Conservation (phyloP, 2,329 filamentous ascomycete species). For the Apiospora malaysiana region DNA sequence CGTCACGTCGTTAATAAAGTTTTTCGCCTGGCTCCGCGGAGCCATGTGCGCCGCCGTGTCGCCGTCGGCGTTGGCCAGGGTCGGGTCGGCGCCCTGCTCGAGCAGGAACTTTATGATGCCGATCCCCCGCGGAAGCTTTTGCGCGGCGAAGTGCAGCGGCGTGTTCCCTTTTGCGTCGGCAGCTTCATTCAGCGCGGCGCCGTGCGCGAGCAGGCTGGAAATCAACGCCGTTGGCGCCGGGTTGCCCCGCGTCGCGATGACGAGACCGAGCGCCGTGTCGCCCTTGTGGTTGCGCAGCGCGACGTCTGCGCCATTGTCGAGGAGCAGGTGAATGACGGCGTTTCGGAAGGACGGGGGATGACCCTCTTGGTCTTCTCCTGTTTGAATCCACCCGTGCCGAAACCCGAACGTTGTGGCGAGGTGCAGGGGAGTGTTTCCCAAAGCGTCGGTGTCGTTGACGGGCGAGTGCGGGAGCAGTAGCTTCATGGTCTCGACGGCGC, state of each 20-base stretch:
- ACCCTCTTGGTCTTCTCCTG: background rate
- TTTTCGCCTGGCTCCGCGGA: background rate
- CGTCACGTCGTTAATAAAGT: background rate
- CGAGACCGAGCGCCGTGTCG: background rate
- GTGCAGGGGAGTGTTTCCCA: background rate
- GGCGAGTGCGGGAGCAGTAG: background rate
- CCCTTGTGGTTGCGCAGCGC: background rate
- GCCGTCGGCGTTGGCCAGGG: background rate
- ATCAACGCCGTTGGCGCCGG: background rate
- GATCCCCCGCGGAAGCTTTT: background rate
- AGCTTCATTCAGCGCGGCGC: background rate
- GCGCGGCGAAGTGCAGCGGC: background rate
- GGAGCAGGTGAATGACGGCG: background rate
- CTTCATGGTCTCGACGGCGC: background rate
- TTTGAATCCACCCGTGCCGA: background rate
- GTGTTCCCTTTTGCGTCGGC: background rate
- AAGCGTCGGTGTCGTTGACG: background rate
- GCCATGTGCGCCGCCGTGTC: background rate
- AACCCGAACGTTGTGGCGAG: background rate
- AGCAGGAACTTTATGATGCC: background rate
- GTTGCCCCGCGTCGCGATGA: background rate
- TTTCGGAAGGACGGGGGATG: background rate
- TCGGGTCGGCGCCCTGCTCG: background rate
- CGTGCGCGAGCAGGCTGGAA: background rate
- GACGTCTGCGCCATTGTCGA: background rate